These are phyloP conservation scores for Trypanosomatidae sp. DNA, from an alignment of 208 protist species.

Conservation along the genomic window DNA sequence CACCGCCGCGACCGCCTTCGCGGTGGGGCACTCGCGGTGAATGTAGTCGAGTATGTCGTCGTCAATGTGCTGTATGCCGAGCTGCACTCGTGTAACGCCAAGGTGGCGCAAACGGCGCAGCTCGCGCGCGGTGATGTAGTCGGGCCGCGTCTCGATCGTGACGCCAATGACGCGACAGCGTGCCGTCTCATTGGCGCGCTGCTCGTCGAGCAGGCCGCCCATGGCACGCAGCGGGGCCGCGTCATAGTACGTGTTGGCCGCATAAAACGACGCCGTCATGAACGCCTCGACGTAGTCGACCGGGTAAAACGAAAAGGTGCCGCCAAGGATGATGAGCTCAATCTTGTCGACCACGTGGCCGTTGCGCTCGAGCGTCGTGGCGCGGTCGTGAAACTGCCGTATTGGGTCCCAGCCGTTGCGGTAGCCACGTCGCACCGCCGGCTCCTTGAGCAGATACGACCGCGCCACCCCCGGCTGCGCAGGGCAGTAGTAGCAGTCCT, in stretches of 20 bases:
- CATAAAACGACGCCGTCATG: conserved; percentile 82
- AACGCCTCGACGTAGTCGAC: conserved; percentile 91
- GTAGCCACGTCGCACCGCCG: conserved; percentile 83
- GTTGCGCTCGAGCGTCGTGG: conserved; percentile 82
- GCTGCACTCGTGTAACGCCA: conserved; percentile 97
- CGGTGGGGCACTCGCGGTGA: conserved; percentile 94
- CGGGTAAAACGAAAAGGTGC: conserved; percentile 98
- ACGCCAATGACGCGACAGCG: conserved; percentile 97
- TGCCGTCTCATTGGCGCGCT: conserved; percentile 86
- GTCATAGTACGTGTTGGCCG: conserved; percentile 87
- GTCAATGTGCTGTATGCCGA: conserved; percentile 99
- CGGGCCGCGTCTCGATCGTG: conserved; percentile 99
- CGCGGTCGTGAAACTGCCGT: conserved; percentile 85
- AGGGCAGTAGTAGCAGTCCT: conserved; percentile 92
- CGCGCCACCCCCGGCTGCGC: conserved; percentile 85
- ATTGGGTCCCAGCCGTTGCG: conserved; percentile 86
- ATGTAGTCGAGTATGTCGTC: conserved; percentile 94
- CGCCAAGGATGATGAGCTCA: conserved; percentile 99
- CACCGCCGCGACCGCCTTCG: conserved; percentile 90
- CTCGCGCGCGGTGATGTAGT: conserved; percentile 93
- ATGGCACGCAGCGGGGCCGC: conserved; percentile 31
- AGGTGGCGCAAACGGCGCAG: conserved; percentile 79
- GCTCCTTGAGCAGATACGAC: conserved; percentile 87
- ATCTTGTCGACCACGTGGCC: conserved; percentile 94
- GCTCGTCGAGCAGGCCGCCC: conserved; percentile 55